phyloP scores from a whole-genome alignment of 129 eudicot species.

The Flaveria robusta region DNA sequence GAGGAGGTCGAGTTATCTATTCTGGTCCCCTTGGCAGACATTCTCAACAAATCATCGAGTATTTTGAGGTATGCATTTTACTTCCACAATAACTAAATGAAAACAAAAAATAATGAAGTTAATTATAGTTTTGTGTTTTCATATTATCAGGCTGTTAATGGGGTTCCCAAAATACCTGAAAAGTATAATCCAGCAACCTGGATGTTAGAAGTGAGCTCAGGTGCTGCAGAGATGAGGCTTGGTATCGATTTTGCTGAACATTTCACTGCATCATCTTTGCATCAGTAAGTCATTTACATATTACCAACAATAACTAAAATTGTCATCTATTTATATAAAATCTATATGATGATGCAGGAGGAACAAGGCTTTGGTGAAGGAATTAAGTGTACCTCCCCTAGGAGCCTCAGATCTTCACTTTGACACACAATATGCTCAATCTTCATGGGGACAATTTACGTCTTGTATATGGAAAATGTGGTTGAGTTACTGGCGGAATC shows the following conservation, averaged over 20 bases:
- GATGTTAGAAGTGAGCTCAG: conserved; percentile 79
- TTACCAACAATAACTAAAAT: neutral
- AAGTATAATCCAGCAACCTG: conserved; percentile 66
- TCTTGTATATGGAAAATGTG: conserved; percentile 78
- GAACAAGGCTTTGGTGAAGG: conserved; percentile 62
- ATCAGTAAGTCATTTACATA: conserved; percentile 41
- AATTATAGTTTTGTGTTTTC: neutral
- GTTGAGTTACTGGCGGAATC: conserved; percentile 90
- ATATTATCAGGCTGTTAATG: conserved; percentile 44
- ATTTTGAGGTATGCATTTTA: conserved; percentile 57
- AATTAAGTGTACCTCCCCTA: conserved; percentile 57
- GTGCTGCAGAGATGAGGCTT: conserved; percentile 51
- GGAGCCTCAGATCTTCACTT: conserved; percentile 64
- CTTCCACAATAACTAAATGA: neutral
- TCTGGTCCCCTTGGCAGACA: conserved; percentile 78
- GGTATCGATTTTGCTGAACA: conserved; percentile 60
- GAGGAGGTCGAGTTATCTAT: conserved; percentile 87
- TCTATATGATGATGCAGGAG: conserved; percentile 15
- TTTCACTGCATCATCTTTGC: conserved; percentile 40
- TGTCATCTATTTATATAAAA: neutral
- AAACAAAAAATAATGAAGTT: neutral
- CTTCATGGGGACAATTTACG: conserved; percentile 65
- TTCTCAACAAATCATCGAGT: conserved; percentile 62
- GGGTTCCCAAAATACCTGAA: conserved; percentile 56
- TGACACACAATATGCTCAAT: conserved; percentile 60